Evolutionary conservation across 2,329 filamentous ascomycete genomes (phyloP), one percentile per base, ranked within the genome.

Genomic region (Drechmeria coniospora): DNA sequence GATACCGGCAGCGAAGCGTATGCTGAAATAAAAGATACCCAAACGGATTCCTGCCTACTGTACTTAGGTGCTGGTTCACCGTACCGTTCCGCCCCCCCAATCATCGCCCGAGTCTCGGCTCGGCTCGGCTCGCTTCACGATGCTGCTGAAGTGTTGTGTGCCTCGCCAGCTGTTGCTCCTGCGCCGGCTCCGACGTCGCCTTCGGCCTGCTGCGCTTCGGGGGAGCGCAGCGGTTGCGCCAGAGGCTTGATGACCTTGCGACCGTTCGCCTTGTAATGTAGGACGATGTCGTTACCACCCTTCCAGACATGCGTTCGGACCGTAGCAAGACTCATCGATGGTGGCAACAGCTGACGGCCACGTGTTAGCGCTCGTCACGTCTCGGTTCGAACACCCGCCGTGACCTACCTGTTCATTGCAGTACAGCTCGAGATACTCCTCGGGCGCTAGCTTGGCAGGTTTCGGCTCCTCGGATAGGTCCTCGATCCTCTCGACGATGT

Each of bases 361-460:
- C 5, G 2, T 6, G 19, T 29, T 9, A 32, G 30, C 15, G 21
- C 25, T 5, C 18, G 10, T 6, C 18, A 20, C 9, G 26, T 9
- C 14, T 13, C 18, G 20, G 13, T 13, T 3, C 30, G 10, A 21
- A 23, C n/a, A n/a, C n/a, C n/a, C n/a, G n/a, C n/a, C n/a, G n/a
- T n/a, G n/a, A n/a, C n/a, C 47, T 56, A 90, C 84, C 65, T 84
- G 80, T 30, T 86, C 80, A 47, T 94, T 86, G 53, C 90, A 95
- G 50, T 92, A 92, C 27, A 98, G 59, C 49, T 98, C 90, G 18
- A 98, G 59, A 54, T 94, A 94, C 46, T 95, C 83, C 48, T 95
- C 87, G 1, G 87, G 81, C 43, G 69, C 76, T 45, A 92, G 56
- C 11, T 59, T 61, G 28, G 71, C 59, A 8, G 65, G 57, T 27